Evolutionary conservation across 257 asterid species (phyloP), one percentile per base, ranked within the genome.

Genomic region (Primulina tabacum): DNA sequence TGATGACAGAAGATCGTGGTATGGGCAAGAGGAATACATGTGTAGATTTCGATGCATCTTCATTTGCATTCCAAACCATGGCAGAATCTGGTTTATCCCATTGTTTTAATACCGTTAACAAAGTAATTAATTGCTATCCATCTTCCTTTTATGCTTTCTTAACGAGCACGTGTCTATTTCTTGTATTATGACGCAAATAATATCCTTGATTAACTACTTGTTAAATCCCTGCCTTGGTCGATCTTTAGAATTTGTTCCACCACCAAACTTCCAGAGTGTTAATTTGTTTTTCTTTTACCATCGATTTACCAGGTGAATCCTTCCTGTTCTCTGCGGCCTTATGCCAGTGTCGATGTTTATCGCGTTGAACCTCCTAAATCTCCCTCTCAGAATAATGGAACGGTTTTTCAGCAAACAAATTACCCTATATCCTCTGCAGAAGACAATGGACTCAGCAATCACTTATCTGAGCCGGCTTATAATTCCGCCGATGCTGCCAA

Each of bases 61-160:
- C 92, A 40, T 92, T 87, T 68, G 84, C 95, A 58, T 87, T 86
- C 82, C 81, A 80, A 80, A 89, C 87, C 29, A 68, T 76, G 38
- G 56, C 79, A 11, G 86, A 82, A 70, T 80, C 93, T 62, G 85
- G 80, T 47, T 78, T 87, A 1, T 75, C 77, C 66, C 68, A 82
- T 67, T 74, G 77, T 79, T 82, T 73, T 33, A 69, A 78, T 60
- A 55, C 87, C 24, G 65, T 73, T 17, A 82, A 75, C 81, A 79
- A 79, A 79, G 97, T 89, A 84, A 77, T 64, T 64, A 63, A 69
- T 62, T 47, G 26, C 71, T 76, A 35, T 64, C 71, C 20, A 55
- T 26, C 38, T 59, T 53, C 38, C 26, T 33, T 29, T 55, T 34
- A 40, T 6, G 64, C 61, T 65, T 35, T 68, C 17, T 56, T 65